Conservation (phyloP, 495 filamentous ascomycete species). For the Aspergillus kassunensis region DNA sequence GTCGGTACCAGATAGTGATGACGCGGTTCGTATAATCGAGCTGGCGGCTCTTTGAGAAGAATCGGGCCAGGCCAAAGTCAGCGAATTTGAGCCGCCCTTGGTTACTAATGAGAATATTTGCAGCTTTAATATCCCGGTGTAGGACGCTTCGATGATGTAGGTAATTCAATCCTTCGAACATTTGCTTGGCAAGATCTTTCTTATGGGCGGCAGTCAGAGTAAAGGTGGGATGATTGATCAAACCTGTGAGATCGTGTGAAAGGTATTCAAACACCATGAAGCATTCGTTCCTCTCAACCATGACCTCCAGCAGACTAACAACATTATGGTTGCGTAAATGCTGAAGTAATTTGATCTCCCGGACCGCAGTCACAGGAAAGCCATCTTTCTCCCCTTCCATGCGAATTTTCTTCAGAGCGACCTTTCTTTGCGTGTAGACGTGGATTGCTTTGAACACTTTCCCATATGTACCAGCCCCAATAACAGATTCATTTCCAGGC, state of each 20-base stretch:
- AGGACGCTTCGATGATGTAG: constrained; percentile 90
- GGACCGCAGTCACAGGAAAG: constrained; percentile 93
- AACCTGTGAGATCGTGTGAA: constrained; percentile 83
- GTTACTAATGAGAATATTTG: constrained; percentile 91
- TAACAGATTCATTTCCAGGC: constrained; percentile 89
- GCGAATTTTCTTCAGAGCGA: constrained; percentile 88
- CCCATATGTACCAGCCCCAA: constrained; percentile 90
- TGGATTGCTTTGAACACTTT: constrained; percentile 99
- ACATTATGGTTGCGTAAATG: constrained; percentile 90
- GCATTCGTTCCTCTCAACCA: constrained; percentile 98
- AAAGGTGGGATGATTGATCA: constrained; percentile 92
- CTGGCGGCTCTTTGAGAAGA: constrained; percentile 87
- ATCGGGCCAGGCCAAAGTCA: constrained; percentile 96
- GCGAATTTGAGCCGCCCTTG: constrained; percentile 86
- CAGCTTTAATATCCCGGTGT: constrained; percentile 92
- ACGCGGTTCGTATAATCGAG: constrained; percentile 99
- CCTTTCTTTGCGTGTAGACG: constrained; percentile 84
- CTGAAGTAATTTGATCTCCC: constrained; percentile 94
- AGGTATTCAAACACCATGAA: constrained; percentile 99
- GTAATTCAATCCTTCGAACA: constrained; percentile 93
- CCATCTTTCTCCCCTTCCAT: constrained; percentile 98
- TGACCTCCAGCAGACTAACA: constrained; percentile 78
- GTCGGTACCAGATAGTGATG: constrained; percentile 93
- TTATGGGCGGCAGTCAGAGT: constrained; percentile 81
- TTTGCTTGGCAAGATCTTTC: constrained; percentile 88